Percentiles rank a stretch among this genome's conserved stretches.
These are phyloP conservation scores for Daldinia vernicosa DNA, from an alignment of 495 filamentous ascomycete genomes.

Conservation along the genomic window DNA sequence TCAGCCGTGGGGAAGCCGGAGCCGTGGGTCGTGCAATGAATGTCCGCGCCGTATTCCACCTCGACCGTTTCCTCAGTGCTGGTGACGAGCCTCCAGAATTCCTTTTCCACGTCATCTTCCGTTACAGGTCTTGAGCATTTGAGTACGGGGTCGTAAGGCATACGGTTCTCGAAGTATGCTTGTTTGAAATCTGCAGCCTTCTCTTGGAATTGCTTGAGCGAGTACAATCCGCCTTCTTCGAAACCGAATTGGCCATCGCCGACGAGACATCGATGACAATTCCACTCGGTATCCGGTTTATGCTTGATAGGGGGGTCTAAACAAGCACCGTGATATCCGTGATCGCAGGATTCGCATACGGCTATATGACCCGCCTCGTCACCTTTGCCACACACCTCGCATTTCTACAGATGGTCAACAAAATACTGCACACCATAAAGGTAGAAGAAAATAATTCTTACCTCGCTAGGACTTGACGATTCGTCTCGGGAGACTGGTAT, in stretches of 20 bases:
- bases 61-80: slow-evolving; percentile 94
- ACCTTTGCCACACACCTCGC: slow-evolving; percentile 84
- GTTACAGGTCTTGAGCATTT: slow-evolving; percentile 82
- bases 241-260: slow-evolving; percentile 98
- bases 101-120: slow-evolving; percentile 94
- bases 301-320: slow-evolving; percentile 85
- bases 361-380: slow-evolving; percentile 73
- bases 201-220: slow-evolving; percentile 93
- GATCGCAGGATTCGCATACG: slow-evolving; percentile 92
- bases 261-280: slow-evolving; percentile 94
- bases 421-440: not conserved
- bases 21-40: slow-evolving; percentile 97
- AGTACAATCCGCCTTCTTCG: slow-evolving; percentile 96
- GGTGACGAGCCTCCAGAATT: slow-evolving; percentile 96
- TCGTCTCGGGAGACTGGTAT: slow-evolving; percentile 68
- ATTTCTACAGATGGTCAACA: slow-evolving; percentile 66
- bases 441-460: slow-evolving; percentile 50
- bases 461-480: slow-evolving; percentile 76
- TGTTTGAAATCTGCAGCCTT: slow-evolving; percentile 96
- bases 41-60: slow-evolving; percentile 98
- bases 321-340: slow-evolving; percentile 86
- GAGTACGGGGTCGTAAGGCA: slow-evolving; percentile 86
- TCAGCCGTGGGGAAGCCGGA: slow-evolving; percentile 98
- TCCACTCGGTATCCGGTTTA: slow-evolving; percentile 89
- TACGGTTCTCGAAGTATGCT: slow-evolving; percentile 87